Conservation (phyloP, 176 grass and related monocot genomes). For the Zoysia japonica region DNA sequence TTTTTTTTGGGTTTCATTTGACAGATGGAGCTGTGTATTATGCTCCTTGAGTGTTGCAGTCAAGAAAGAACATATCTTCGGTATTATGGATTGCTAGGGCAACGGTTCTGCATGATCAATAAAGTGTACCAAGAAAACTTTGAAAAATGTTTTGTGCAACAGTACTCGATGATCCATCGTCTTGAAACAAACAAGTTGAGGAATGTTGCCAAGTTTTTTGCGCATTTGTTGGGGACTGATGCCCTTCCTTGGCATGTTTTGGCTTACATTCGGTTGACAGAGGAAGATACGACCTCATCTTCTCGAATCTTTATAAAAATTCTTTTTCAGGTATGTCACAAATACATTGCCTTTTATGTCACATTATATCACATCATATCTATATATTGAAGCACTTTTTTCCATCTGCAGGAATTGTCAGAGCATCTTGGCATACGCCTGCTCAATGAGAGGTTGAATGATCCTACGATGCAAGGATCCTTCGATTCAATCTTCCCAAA, state of each 20-base stretch:
- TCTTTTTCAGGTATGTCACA: conserved; percentile 83
- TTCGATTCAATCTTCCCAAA: conserved; percentile 88
- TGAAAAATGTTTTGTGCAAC: conserved; percentile 90
- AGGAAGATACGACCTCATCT: conserved; percentile 95
- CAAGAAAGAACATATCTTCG: conserved; percentile 94
- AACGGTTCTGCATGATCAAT: conserved; percentile 95
- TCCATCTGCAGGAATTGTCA: conserved; percentile 61
- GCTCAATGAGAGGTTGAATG: conserved; percentile 86
- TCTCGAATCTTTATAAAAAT: conserved; percentile 97
- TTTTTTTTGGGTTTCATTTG: background rate
- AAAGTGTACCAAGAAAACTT: conserved; percentile 95
- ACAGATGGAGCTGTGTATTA: conserved; percentile 94
- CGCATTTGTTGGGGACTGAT: conserved; percentile 83
- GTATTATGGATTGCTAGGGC: conserved; percentile 87
- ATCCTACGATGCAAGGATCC: conserved; percentile 76
- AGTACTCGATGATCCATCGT: conserved; percentile 95
- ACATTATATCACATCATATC: conserved; percentile 3
- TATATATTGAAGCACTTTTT: conserved; percentile 4
- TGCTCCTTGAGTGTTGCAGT: conserved; percentile 96
- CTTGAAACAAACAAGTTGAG: conserved; percentile 91
- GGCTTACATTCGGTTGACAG: conserved; percentile 87
- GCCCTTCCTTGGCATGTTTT: conserved; percentile 89
- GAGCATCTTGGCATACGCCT: conserved; percentile 89
- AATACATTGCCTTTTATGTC: background rate
- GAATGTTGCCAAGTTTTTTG: conserved; percentile 97